Conservation (phyloP, 495 filamentous ascomycete species). For the Trichocladium uniseriatum region DNA sequence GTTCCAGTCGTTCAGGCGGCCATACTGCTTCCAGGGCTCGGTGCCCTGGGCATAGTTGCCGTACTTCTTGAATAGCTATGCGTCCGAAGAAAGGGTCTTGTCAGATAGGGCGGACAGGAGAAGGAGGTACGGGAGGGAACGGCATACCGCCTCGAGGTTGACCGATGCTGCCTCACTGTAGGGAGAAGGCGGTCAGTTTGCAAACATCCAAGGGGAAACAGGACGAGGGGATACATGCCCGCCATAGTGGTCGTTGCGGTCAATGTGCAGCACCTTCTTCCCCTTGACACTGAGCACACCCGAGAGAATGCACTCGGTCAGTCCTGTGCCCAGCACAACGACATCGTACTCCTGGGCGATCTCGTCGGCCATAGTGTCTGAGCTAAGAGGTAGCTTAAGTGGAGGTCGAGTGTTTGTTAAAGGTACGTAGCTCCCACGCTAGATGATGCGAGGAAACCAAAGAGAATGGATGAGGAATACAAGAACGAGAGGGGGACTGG, state of each 20-base stretch:
- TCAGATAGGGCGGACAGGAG: slow-evolving; percentile 2
- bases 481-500: background rate
- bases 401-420: background rate
- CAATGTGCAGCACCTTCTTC: slow-evolving; percentile 97
- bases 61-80: slow-evolving; percentile 88
- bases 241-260: slow-evolving; percentile 98
- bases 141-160: slow-evolving; percentile 78
- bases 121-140: background rate
- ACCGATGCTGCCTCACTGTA: slow-evolving; percentile 85
- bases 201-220: slow-evolving; percentile 5
- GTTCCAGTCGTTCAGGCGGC: slow-evolving; percentile 97
- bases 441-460: slow-evolving; percentile 7
- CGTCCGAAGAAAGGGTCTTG: background rate
- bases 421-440: background rate
- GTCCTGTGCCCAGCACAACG: slow-evolving; percentile 92
- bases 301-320: slow-evolving; percentile 98
- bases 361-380: slow-evolving; percentile 64
- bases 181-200: slow-evolving; percentile 22
- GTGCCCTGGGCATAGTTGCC: slow-evolving; percentile 70
- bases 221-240: slow-evolving; percentile 52
- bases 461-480: background rate
- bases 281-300: slow-evolving; percentile 98
- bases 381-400: background rate
- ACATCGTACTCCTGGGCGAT: slow-evolving; percentile 96
- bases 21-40: slow-evolving; percentile 96